phyloP scores from a whole-genome alignment of 2,329 filamentous ascomycete genomes.

The Alternaria alternata region DNA sequence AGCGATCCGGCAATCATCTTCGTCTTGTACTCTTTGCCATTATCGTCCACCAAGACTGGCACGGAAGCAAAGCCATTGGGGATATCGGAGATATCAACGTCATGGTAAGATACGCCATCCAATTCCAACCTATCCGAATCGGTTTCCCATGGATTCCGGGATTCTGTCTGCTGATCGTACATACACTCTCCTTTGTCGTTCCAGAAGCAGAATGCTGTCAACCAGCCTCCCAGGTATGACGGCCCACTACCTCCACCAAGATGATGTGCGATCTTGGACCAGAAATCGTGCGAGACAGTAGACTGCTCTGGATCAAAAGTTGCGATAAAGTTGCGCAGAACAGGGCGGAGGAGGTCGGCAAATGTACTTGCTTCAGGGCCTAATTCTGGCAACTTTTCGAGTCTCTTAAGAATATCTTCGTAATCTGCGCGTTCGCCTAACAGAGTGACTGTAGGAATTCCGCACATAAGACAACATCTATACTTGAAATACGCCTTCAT shows the following conservation, averaged over 20 bases:
- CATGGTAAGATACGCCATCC: constrained; percentile 14
- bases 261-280: constrained; percentile 17
- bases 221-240: constrained; percentile 24
- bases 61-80: constrained; percentile 15
- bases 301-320: constrained; percentile 17
- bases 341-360: constrained; percentile 15
- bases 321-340: constrained; percentile 21
- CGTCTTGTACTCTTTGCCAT: constrained; percentile 9
- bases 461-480: constrained; percentile 4
- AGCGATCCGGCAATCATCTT: constrained; percentile 25
- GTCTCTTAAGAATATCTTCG: constrained; percentile 21
- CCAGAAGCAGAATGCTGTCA: constrained; percentile 33
- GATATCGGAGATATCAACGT: constrained; percentile 11
- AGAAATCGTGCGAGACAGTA: constrained; percentile 17
- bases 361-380: constrained; percentile 18
- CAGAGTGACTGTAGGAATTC: constrained; percentile 31
- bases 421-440: constrained; percentile 28
- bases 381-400: constrained; percentile 22
- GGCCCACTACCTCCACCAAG: constrained; percentile 1
- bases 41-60: constrained; percentile 22
- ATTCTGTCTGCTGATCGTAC: not conserved
- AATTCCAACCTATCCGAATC: not conserved
- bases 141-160: not conserved
- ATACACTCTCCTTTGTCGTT: constrained; percentile 16
- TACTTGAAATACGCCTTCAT: constrained; percentile 23